Percentiles rank a stretch among this genome's conserved stretches.
Evolutionary conservation across 2,329 filamentous ascomycete genomes (phyloP).

Genomic region (Aspergillus neoniger): DNA sequence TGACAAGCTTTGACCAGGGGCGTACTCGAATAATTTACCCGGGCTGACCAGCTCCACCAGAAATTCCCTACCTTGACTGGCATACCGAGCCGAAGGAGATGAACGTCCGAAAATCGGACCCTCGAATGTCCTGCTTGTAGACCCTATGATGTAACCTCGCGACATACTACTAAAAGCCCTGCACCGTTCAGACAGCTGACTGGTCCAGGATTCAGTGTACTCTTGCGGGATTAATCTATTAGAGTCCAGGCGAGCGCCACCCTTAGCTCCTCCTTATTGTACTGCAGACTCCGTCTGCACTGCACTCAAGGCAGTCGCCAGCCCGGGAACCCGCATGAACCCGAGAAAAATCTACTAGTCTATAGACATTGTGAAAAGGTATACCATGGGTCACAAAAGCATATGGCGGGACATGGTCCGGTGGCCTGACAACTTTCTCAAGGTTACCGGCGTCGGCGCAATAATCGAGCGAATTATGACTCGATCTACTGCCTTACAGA

Average conservation of each 20-base stretch:
- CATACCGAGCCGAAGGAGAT: neutral
- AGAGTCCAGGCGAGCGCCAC: neutral
- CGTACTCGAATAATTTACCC: neutral
- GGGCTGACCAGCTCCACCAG: neutral
- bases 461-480: no score
- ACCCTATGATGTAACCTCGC: neutral
- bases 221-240: neutral
- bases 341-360: no score
- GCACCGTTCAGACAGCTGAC: neutral
- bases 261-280: neutral
- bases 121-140: no score
- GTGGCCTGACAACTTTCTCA: no score
- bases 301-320: neutral
- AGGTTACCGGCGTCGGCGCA: no score
- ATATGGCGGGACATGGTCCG: no score
- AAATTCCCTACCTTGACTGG: neutral
- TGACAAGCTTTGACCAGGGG: neutral
- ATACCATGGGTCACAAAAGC: no score
- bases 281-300: neutral
- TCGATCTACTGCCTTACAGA: no score
- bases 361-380: no score
- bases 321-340: no score
- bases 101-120: neutral
- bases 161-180: neutral
- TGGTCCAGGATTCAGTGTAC: neutral